phyloP scores from a whole-genome alignment of 2,329 filamentous ascomycete genomes.

The Mariannaea elegans region DNA sequence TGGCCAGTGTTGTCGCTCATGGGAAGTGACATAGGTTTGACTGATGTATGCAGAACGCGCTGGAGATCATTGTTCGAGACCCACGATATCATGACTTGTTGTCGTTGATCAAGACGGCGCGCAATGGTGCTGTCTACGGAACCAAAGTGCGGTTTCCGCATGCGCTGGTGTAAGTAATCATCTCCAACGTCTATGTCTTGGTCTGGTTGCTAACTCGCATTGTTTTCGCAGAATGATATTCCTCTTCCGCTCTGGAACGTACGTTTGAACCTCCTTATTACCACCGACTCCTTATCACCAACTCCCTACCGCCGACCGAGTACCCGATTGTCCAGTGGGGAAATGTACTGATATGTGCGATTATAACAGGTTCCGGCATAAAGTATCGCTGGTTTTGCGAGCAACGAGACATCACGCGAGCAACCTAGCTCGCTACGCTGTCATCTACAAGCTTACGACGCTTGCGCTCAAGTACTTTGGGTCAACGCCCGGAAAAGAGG shows the following conservation, averaged over 20 bases:
- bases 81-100: slow-evolving; percentile 87
- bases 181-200: background rate
- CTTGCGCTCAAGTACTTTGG: slow-evolving; percentile 74
- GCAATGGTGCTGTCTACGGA: slow-evolving; percentile 97
- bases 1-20: background rate
- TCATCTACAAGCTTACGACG: slow-evolving; percentile 88
- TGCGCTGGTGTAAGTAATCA: slow-evolving; percentile 75
- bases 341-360: slow-evolving; percentile 26
- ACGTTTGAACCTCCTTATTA: slow-evolving; percentile 47
- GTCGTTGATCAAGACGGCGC: slow-evolving; percentile 87
- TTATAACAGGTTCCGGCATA: slow-evolving; percentile 71
- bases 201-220: slow-evolving; percentile 28
- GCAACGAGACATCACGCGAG: slow-evolving; percentile 90
- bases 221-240: slow-evolving; percentile 80
- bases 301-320: background rate
- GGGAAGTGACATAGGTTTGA: background rate
- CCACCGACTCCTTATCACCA: background rate
- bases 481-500: slow-evolving; percentile 67
- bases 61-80: slow-evolving; percentile 82
- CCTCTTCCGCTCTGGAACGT: slow-evolving; percentile 91
- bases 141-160: slow-evolving; percentile 98
- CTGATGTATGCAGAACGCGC: slow-evolving; percentile 60
- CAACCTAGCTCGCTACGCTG: slow-evolving; percentile 91
- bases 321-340: background rate
- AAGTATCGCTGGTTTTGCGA: slow-evolving; percentile 78